Evolutionary conservation across 2,329 filamentous ascomycete species (phyloP).

Genomic region (Calcarisporium arbuscula): DNA sequence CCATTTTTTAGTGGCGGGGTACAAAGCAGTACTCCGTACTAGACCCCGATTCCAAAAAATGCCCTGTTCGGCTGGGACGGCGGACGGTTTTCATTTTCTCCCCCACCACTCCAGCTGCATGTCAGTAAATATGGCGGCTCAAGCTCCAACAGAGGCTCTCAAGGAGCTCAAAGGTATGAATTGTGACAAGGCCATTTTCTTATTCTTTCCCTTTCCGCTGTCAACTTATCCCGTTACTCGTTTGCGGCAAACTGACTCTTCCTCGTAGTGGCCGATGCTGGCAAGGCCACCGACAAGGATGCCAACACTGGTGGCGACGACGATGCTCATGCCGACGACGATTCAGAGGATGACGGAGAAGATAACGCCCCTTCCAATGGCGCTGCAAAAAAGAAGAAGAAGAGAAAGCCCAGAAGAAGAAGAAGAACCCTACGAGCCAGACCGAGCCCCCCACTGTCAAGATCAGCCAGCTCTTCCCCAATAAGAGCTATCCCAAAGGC

Average conservation of each 20-base stretch:
- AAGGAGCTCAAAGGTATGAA: slow-evolving; percentile 35
- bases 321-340: slow-evolving; percentile 32
- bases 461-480: slow-evolving; percentile 66
- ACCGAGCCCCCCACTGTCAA: slow-evolving; percentile 67
- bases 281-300: slow-evolving; percentile 33
- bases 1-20: too few species aligned
- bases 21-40: too few species aligned
- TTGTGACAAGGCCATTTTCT: too few species aligned
- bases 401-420: slow-evolving; percentile 80
- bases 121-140: slow-evolving; percentile 33
- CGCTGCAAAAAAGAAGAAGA: slow-evolving; percentile 45
- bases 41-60: too few species aligned
- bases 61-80: too few species aligned
- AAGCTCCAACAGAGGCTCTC: slow-evolving; percentile 36
- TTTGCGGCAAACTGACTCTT: not conserved
- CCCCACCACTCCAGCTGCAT: slow-evolving; percentile 2
- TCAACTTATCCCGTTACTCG: not conserved
- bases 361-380: slow-evolving; percentile 30
- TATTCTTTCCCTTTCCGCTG: not conserved
- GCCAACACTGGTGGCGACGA: slow-evolving; percentile 33
- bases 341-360: slow-evolving; percentile 49
- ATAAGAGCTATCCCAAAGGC: slow-evolving; percentile 66
- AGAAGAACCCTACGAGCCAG: slow-evolving; percentile 69
- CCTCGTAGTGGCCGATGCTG: slow-evolving; percentile 31
- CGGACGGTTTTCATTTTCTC: slow-evolving; percentile 2